These are phyloP conservation scores for Pythium rishiriense DNA, from an alignment of 352 stramenopile genomes.

Conservation along the genomic window DNA sequence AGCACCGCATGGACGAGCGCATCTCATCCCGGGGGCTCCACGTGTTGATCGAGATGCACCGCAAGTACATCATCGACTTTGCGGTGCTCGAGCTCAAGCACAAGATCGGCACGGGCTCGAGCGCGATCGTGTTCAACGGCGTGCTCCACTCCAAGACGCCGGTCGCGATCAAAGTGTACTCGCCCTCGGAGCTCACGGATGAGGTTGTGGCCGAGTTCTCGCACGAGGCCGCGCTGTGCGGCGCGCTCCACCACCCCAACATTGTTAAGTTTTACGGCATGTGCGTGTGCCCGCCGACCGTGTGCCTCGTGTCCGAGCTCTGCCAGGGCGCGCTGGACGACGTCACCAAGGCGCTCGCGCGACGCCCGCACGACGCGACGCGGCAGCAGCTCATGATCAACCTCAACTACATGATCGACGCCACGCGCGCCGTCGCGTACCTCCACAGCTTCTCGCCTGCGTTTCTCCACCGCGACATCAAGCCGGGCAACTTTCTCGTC, in stretches of 20 bases:
- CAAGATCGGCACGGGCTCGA: slow-evolving; percentile 52
- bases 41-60: slow-evolving; percentile 70
- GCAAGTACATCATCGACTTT: slow-evolving; percentile 78
- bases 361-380: slow-evolving; percentile 44
- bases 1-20: slow-evolving; percentile 25
- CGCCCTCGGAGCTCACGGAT: slow-evolving; percentile 51
- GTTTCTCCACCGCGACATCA: slow-evolving; percentile 75
- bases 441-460: slow-evolving; percentile 73
- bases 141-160: slow-evolving; percentile 45
- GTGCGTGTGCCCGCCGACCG: slow-evolving; percentile 75
- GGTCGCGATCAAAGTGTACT: slow-evolving; percentile 83
- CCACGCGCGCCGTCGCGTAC: slow-evolving; percentile 59
- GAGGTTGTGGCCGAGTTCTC: slow-evolving; percentile 79
- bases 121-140: slow-evolving; percentile 64
- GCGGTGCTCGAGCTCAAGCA: slow-evolving; percentile 55
- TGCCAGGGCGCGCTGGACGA: slow-evolving; percentile 65
- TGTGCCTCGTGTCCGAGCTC: slow-evolving; percentile 76
- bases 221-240: slow-evolving; percentile 74
- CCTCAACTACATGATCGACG: slow-evolving; percentile 69
- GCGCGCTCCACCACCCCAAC: slow-evolving; percentile 72
- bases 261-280: slow-evolving; percentile 86
- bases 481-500: slow-evolving; percentile 82
- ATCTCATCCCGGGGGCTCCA: slow-evolving; percentile 49
- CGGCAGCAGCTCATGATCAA: slow-evolving; percentile 59
- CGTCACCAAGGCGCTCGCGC: slow-evolving; percentile 47